Evolutionary conservation across 352 stramenopile species (phyloP), one percentile per base, ranked within the genome.

Genomic region (Hyaloperonospora brassicae): DNA sequence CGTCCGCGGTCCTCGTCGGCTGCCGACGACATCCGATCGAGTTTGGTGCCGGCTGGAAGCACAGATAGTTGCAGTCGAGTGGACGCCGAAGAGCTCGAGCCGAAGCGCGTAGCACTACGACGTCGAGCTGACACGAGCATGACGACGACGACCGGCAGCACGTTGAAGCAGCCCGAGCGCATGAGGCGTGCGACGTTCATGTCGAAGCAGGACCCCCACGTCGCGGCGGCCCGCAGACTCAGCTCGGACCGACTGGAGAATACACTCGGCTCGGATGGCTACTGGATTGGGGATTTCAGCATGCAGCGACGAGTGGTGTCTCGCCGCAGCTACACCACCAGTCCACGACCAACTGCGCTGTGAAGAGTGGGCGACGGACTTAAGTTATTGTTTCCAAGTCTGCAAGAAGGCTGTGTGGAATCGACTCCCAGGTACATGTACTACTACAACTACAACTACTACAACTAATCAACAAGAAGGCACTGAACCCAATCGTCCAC

Each of bases 231-330:
- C 31, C 66, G 67, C 7, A 35, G 58, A 41, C 58, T 50, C 11
- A 66, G 22, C 39, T 64, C 58, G 23, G 68, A 81, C 57, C 63
- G 67, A 42, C 66, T 86, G 51, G 69, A 84, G 56, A 68, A 76
- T 46, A 76, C 76, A 17, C 59, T 85, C 52, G 72, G 69, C 39
- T 64, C 70, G n/a, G 75, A 88, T 30, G 78, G 78, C n/a, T 88
- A 88, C 59, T 88, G 73, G 72, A 88, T 88, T 56, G 78, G 78
- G 43, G 75, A 88, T 62, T 88, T 85, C 45, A 70, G 73, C 43
- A 53, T 76, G 6, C 67, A 75, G 51, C 72, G 70, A 21, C 73
- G 70, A 13, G 25, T 75, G 51, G 60, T 78, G 36, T 48, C 62
- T 31, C 73, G 66, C 14, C 61, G 57, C 50, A 64, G 47, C 47